phyloP scores from a whole-genome alignment of 2,329 filamentous ascomycete genomes.

The Rosellinia necatrix region DNA sequence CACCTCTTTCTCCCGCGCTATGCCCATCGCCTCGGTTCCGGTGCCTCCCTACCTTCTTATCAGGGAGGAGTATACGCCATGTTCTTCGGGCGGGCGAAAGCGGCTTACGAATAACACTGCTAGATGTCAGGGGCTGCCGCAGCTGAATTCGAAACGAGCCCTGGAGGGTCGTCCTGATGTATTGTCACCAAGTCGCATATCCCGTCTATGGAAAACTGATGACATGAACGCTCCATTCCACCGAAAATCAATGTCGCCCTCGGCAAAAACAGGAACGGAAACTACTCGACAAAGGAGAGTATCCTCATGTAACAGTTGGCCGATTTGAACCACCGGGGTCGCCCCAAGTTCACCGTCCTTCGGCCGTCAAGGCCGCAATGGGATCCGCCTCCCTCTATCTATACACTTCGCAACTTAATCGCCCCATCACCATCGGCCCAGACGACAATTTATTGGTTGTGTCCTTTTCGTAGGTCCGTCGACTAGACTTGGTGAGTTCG shows the following conservation, averaged over 20 bases:
- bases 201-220: constrained; percentile 1
- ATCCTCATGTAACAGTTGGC: background rate
- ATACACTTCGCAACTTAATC: background rate
- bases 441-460: background rate
- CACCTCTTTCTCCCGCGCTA: background rate
- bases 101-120: constrained; percentile 1
- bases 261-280: background rate
- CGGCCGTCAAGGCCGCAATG: background rate
- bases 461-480: background rate
- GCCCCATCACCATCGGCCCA: background rate
- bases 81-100: background rate
- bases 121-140: background rate
- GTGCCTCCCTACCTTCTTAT: background rate
- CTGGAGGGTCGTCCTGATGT: background rate
- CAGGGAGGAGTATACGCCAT: background rate
- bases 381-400: background rate
- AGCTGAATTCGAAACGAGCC: background rate
- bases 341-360: background rate
- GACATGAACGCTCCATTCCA: background rate
- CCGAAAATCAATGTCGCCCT: background rate
- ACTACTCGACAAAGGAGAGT: background rate
- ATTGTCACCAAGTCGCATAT: constrained; percentile 6
- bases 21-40: background rate
- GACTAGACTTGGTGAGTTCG: no score
- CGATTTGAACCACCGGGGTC: background rate